These are phyloP conservation scores for Colletotrichum cuscutae DNA, from an alignment of 2,329 filamentous ascomycete species.

Conservation along the genomic window DNA sequence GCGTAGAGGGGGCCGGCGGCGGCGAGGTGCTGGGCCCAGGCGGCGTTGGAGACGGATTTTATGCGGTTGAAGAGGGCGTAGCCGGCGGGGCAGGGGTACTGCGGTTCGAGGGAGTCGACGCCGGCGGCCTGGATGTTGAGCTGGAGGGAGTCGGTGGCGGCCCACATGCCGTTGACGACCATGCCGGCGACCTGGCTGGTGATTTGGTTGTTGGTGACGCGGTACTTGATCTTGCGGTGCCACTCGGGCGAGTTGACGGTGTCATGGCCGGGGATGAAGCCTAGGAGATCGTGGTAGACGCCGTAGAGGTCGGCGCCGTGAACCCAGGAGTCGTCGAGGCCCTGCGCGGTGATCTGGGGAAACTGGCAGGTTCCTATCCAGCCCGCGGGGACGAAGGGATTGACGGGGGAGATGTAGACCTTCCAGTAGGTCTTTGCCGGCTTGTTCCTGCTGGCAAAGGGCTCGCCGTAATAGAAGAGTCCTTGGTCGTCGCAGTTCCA, in stretches of 20 bases:
- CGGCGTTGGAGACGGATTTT: conserved; percentile 52
- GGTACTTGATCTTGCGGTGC: conserved; percentile 64
- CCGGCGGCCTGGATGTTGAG: conserved; percentile 56
- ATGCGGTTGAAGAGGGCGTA: conserved; percentile 54
- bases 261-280: conserved; percentile 69
- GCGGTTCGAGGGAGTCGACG: conserved; percentile 79
- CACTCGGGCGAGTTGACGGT: conserved; percentile 45
- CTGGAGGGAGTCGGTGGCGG: conserved; percentile 51
- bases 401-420: conserved; percentile 68
- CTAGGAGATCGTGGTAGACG: conserved; percentile 78
- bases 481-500: conserved; percentile 80
- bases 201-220: conserved; percentile 85
- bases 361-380: conserved; percentile 83
- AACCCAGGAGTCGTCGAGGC: conserved; percentile 78
- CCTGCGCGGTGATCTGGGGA: conserved; percentile 79
- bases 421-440: conserved; percentile 72
- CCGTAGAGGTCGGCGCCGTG: conserved; percentile 81
- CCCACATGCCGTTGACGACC: conserved; percentile 78
- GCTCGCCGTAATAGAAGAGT: conserved; percentile 75
- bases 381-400: conserved; percentile 73
- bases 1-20: conserved; percentile 65
- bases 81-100: conserved; percentile 72
- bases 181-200: conserved; percentile 84
- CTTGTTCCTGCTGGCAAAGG: conserved; percentile 56
- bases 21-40: conserved; percentile 74